Percentiles rank a stretch among this genome's conserved stretches.
phyloP scores from a whole-genome alignment of 2,329 filamentous ascomycete genomes.

The Diaporthe citri region DNA sequence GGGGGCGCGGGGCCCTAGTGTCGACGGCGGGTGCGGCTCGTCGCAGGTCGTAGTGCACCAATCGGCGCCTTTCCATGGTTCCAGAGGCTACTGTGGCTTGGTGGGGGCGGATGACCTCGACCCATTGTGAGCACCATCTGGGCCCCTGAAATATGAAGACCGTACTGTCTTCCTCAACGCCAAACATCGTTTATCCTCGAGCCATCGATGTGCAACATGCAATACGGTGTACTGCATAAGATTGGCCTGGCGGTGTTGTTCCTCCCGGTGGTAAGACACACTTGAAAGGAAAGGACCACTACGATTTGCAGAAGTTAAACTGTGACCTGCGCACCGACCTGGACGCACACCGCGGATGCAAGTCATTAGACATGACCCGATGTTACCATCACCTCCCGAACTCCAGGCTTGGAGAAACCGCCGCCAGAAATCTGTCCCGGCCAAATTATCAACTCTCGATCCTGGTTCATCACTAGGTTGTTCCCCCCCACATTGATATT shows the following conservation, averaged over 20 bases:
- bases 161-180: neutral
- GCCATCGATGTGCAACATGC: neutral
- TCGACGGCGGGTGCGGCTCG: neutral
- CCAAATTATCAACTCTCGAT: neutral
- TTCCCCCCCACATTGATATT: neutral
- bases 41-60: constrained; percentile 4
- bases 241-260: neutral
- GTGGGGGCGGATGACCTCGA: constrained; percentile 1
- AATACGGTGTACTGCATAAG: neutral
- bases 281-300: neutral
- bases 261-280: neutral
- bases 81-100: neutral
- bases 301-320: neutral
- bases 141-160: neutral
- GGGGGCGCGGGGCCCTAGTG: too few relatives aligned
- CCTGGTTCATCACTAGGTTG: neutral
- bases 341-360: neutral
- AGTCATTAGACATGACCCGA: neutral
- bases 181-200: neutral
- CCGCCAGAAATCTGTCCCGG: neutral
- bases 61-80: constrained; percentile 5
- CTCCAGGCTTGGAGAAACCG: neutral
- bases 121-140: neutral
- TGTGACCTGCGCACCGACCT: neutral
- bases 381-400: neutral